Evolutionary conservation across 495 filamentous ascomycete species (phyloP).

Genomic region (Tuber calosporum): DNA sequence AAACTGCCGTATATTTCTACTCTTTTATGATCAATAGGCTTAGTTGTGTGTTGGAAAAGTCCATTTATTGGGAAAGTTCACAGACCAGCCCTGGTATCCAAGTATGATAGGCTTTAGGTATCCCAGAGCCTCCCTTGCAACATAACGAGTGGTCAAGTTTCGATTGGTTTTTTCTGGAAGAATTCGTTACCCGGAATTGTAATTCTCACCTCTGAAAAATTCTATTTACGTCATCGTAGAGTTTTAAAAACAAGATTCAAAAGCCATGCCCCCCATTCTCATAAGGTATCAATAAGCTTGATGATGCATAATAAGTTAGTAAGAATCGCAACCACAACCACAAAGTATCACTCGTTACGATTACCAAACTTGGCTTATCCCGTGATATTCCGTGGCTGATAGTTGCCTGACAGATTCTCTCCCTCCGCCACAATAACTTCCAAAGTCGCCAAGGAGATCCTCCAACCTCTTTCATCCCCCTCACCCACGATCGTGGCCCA

Average conservation of each 20-base stretch:
- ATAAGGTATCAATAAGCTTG: too few relatives aligned
- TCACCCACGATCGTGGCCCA: slow-evolving; percentile 28
- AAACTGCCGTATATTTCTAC: too few relatives aligned
- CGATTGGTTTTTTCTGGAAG: background rate
- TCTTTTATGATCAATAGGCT: too few relatives aligned
- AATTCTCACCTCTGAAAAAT: background rate
- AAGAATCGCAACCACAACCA: too few relatives aligned
- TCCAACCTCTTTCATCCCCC: slow-evolving; percentile 39
- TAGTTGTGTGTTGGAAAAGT: too few relatives aligned
- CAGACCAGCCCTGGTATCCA: too few relatives aligned
- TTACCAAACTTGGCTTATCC: background rate
- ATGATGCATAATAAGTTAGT: too few relatives aligned
- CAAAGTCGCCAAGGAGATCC: slow-evolving; percentile 14
- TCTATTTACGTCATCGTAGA: background rate
- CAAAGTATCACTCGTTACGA: background rate
- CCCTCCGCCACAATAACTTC: background rate
- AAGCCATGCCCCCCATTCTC: background rate
- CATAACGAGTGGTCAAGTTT: background rate
- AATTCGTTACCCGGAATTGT: background rate
- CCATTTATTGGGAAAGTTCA: too few relatives aligned
- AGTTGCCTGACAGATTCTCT: background rate
- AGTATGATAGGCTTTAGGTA: background rate
- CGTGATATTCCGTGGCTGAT: slow-evolving; percentile 1
- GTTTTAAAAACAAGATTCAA: background rate
- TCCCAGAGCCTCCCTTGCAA: background rate